Conservation (phyloP, 164 flowering plant genomes). For the Pachysandra terminalis region DNA sequence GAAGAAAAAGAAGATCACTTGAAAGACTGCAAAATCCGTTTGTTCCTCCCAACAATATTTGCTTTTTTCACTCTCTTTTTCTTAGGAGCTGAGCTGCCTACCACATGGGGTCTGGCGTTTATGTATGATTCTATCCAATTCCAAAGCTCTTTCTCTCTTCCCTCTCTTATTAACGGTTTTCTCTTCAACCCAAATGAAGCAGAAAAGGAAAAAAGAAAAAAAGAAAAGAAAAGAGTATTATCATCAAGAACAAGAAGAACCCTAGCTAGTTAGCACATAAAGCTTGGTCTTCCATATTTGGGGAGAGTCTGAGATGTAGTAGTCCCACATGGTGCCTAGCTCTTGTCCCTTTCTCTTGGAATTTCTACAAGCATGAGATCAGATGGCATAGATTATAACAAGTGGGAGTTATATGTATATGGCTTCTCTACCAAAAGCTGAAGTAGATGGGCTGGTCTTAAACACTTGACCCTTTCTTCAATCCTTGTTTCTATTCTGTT, state of each 20-base stretch:
- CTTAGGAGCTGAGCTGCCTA: conserved; percentile 29
- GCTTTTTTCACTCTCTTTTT: conserved; percentile 13
- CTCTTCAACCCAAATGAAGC: conserved; percentile 5
- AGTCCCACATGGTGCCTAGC: conserved; percentile 27
- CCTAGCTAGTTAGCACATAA: conserved; percentile 7
- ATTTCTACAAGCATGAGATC: not conserved
- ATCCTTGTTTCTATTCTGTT: too few relatives aligned
- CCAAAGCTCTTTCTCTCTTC: not conserved
- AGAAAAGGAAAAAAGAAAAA: not conserved
- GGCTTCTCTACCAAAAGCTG: not conserved
- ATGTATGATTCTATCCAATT: not conserved
- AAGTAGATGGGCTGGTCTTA: not conserved
- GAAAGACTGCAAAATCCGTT: conserved; percentile 59
- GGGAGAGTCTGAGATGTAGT: conserved; percentile 8
- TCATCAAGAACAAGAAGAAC: not conserved
- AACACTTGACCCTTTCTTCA: too few relatives aligned
- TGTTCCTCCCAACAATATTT: conserved; percentile 30
- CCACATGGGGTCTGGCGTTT: conserved; percentile 34
- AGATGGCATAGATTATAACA: not conserved
- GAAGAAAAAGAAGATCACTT: conserved; percentile 51
- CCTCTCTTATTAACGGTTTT: conserved; percentile 30
- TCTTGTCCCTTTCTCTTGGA: conserved; percentile 36
- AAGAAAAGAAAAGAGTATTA: too few relatives aligned
- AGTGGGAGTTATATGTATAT: not conserved
- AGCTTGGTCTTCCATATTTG: conserved; percentile 13